Evolutionary conservation across 768 basidiomycete species (phyloP), one percentile per base, ranked within the genome.

Genomic region (Auricularia heimuer): DNA sequence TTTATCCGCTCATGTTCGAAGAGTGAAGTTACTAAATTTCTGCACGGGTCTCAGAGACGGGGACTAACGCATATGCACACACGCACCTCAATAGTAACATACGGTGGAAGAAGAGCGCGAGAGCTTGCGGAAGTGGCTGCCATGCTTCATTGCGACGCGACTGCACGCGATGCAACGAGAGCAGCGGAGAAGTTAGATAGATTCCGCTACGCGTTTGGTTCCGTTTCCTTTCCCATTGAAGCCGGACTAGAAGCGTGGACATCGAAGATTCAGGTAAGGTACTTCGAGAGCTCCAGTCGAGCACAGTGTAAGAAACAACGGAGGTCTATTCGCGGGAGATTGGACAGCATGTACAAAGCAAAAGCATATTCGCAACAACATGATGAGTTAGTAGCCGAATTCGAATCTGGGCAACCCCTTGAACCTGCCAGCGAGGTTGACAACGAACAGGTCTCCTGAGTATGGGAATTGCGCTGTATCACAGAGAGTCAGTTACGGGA

Each of bases 1-100:
- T 90, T 89, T 73, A 99, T 93, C 73, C 92, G 90, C 72, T 97
- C 93, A 76, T 98, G 94, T 72, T 98, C 86, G 65, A 99, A 83
- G 39, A 98, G 82, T 3, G 94, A 94, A 33, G 94, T 91, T 67
- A 99, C 95, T 63, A 99, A 79, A 76, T 98, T 98, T 67, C 94
- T 96, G 71, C 3, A 44, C 37, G 62, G 42, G 61, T n/a, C 56
- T 18, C 10, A 35, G 12, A 62, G 34, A 39, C 36, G 21, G 65
- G 37, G 33, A 24, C 11, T 33, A 18, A 61, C 60, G 44, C 63
- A 29, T 39, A 18, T 14, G 21, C 33, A 14, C 11, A 21, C 33
- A 64, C 82, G 65, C 70, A 95, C 94, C 96, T 82, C 64, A 98
- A 80, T 89, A 98, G 93, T 64, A 97, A 82, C 80, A 89, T 89